Base-by-base conservation (phyloP, 345 rosid genomes). In the Dimocarpus longan region DNA sequence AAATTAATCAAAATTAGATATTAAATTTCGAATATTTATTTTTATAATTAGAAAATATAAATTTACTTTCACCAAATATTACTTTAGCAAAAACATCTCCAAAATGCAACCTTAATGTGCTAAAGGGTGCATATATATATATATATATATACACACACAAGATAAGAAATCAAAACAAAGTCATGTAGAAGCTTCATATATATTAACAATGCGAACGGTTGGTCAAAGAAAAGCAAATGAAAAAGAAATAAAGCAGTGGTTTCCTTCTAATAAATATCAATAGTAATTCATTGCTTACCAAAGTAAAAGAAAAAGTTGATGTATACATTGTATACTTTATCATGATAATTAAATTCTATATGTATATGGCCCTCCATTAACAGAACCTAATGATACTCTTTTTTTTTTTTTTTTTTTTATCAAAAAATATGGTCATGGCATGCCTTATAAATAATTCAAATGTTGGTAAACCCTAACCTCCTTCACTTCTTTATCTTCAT, bases 361-460 rank as follows among this genome's bases (percentile, higher is more conserved):
- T 65, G 7, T 40, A 16, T 4, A 4, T 66, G 78, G 71, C 78
- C 78, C 71, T 48, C 71, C 71, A 65, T 75, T 75, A 28, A 66
- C n/a, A 66, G 50, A 74, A 65, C 64, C 44, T 50, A 75, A 75
- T 75, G 70, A 66, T 75, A 28, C 10, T 37, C 50, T 11, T 12
- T 46, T 64, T 54, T 11, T 12, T 46, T 64, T 54, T 13, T 54
- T 0, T 4, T 8, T 9, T 63, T 60, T 42, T n/a, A n/a, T 74
- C 24, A 32, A 32, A 56, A 64, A 19, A 15, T 28, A 60, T 60
- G 65, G 10, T 64, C 3, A 64, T 64, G 69, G 40, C 68, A 73
- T 75, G 71, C 63, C 63, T 22, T 48, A 66, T 66, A 75, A 75
- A 75, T 75, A 75, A 66, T 65, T 7, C 78, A 65, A 3, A 32